Percentiles rank a stretch among this genome's conserved stretches.
Evolutionary conservation across 352 stramenopile genomes (phyloP).

Genomic region (Phytophthora ramorum): DNA sequence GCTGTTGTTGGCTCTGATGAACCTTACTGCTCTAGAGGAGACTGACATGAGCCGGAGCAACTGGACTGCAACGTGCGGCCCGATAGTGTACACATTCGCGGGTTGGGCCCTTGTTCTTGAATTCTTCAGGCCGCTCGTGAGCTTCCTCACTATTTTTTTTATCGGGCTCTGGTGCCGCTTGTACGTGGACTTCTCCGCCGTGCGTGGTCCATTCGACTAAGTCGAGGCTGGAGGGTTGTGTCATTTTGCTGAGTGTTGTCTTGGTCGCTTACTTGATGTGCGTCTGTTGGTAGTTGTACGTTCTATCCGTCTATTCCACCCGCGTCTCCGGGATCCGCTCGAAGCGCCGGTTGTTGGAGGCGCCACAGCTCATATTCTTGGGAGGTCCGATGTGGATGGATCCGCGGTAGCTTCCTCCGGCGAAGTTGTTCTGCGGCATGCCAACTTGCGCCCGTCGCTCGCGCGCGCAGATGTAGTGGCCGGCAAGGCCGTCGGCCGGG

Average conservation of each 20-base stretch:
- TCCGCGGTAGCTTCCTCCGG: constrained; percentile 75
- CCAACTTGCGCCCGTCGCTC: constrained; percentile 48
- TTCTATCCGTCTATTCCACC: constrained; percentile 60
- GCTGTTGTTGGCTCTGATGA: constrained; percentile 15
- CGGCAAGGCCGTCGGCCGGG: constrained; percentile 64
- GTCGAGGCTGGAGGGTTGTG: constrained; percentile 25
- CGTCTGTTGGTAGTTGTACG: constrained; percentile 12
- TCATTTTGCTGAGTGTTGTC: constrained; percentile 30
- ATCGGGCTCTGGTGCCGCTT: constrained; percentile 19
- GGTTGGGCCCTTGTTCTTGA: constrained; percentile 13
- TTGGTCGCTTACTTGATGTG: constrained; percentile 24
- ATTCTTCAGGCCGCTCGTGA: constrained; percentile 30
- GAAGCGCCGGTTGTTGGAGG: constrained; percentile 50
- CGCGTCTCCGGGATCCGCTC: constrained; percentile 71
- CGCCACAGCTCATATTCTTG: constrained; percentile 59
- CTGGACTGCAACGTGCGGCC: constrained; percentile 13
- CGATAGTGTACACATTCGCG: constrained; percentile 29
- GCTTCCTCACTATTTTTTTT: constrained; percentile 16
- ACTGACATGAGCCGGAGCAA: constrained; percentile 1
- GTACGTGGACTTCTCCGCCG: constrained; percentile 48
- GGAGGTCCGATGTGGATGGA: constrained; percentile 76
- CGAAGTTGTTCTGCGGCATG: constrained; percentile 68
- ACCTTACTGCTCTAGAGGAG: constrained; percentile 12
- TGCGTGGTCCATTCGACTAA: constrained; percentile 36
- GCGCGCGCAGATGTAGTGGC: constrained; percentile 87